Conservation (phyloP, 2,329 filamentous ascomycete genomes). For the Neofusicoccum laricinum region DNA sequence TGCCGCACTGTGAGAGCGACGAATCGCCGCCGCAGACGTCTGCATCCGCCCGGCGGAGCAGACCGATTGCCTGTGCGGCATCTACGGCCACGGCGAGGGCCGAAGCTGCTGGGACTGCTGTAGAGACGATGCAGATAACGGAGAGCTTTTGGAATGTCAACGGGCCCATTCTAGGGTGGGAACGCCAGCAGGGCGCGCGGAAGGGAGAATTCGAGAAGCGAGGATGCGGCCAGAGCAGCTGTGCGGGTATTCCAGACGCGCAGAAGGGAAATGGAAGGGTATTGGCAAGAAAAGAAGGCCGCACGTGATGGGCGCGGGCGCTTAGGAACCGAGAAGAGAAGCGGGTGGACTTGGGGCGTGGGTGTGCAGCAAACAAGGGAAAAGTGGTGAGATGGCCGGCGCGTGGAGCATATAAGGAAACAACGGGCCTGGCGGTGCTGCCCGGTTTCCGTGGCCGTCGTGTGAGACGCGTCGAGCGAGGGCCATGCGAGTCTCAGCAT, state of each 20-base stretch:
- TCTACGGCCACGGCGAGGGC: constrained; percentile 25
- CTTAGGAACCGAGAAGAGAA: constrained; percentile 10
- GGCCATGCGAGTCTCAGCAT: constrained; percentile 8
- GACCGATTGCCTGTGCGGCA: constrained; percentile 25
- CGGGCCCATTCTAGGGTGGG: constrained; percentile 26
- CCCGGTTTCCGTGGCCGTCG: neutral
- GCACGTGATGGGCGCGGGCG: constrained; percentile 8
- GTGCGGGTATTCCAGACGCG: neutral
- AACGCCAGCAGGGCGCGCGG: neutral
- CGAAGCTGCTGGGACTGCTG: constrained; percentile 21
- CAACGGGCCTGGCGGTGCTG: neutral
- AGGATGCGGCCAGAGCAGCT: neutral
- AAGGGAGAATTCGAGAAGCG: neutral
- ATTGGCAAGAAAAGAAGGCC: neutral
- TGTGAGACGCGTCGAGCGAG: neutral
- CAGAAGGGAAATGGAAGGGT: constrained; percentile 14
- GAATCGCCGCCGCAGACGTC: constrained; percentile 50
- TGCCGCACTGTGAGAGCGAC: constrained; percentile 52
- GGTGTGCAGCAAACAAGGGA: constrained; percentile 4
- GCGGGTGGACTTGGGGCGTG: neutral
- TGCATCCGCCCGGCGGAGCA: constrained; percentile 30
- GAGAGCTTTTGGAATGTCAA: constrained; percentile 33
- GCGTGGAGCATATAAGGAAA: constrained; percentile 7
- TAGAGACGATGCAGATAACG: constrained; percentile 29
- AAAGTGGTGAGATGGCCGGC: constrained; percentile 6